A percentile compares a stretch with the other conserved stretches of the same genome.
Evolutionary conservation across 2,329 filamentous ascomycete species (phyloP).

Genomic region (Helotiales sp.): DNA sequence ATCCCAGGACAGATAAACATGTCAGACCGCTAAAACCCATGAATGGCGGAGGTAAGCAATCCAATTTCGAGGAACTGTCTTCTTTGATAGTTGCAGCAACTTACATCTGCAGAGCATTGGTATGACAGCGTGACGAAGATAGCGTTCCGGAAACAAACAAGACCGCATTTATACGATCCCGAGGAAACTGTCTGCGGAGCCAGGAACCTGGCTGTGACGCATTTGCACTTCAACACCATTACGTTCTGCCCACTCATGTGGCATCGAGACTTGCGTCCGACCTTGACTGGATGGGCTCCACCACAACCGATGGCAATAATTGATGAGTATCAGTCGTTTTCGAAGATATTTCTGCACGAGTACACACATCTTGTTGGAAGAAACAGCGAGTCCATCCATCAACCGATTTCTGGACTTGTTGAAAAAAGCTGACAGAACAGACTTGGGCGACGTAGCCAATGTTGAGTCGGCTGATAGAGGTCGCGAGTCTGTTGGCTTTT

Average conservation of each 20-base stretch:
- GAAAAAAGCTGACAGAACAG: background rate
- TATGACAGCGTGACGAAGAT: background rate
- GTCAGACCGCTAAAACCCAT: background rate
- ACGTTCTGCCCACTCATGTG: background rate
- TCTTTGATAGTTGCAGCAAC: no score
- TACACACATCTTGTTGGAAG: constrained; percentile 1
- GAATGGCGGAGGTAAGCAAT: background rate
- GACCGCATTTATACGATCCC: background rate
- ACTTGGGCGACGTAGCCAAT: background rate
- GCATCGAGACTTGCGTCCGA: background rate
- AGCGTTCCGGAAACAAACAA: background rate
- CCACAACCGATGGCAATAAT: background rate
- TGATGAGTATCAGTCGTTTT: background rate
- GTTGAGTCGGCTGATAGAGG: background rate
- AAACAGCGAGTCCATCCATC: background rate
- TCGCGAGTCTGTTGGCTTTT: background rate
- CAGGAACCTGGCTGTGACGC: background rate
- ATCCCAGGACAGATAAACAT: background rate
- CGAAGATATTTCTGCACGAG: background rate
- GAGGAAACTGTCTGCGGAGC: background rate
- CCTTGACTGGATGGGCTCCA: background rate
- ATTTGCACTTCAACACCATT: background rate
- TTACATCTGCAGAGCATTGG: background rate
- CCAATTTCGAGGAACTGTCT: no score
- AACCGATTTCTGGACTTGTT: background rate